Base-by-base conservation (phyloP, 2,329 filamentous ascomycete species). In the Aureobasidium leucospermi region DNA sequence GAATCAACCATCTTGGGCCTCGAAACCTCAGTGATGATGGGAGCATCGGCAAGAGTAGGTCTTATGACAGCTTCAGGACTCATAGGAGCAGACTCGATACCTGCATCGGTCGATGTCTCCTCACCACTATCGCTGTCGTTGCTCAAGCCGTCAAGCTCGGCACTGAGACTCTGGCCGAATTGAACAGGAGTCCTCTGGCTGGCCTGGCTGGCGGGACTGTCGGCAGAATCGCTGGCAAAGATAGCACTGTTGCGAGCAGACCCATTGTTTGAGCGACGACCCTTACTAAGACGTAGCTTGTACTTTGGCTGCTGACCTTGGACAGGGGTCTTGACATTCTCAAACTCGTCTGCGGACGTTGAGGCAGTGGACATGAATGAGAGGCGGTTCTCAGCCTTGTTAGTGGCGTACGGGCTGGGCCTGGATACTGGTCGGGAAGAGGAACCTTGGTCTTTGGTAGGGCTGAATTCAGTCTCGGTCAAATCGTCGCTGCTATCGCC, bases 301-400 rank as follows among this genome's bases (percentile, higher is more conserved):
- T 89, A 88, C 63, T 86, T 86, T 59, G 83, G 78, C 51, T 87
- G 83, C 53, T 86, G 82, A 31, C 79, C 76, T 60, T 85, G 81
- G 32, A 84, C 76, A 61, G 80, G 89, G 13, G 86, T 94, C 68
- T 79, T 84, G 29, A 83, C 70, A 15, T 83, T 79, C 60, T 85
- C 84, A 58, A 85, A 82, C 55, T 96, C 90, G 62, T 83, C 90
- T 3, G 81, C 87, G 31, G 90, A 95, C 1, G 88, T 93, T 1
- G 92, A 96, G 4, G 91, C 91, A 9, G 91, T 96, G 74, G 91
- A 96, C 67, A 90, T 81, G 74, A 88, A 89, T 0, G 90, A 93
- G 61, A 80, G 77, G 19, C 86, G 81, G 66, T 83, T 82, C 60
- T 79, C 79, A 55, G 76, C 67, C 63, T 82, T 80, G 57, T 73